Evolutionary conservation across 2,329 filamentous ascomycete species (phyloP).

Genomic region (Dothidotthia symphoricarpi): DNA sequence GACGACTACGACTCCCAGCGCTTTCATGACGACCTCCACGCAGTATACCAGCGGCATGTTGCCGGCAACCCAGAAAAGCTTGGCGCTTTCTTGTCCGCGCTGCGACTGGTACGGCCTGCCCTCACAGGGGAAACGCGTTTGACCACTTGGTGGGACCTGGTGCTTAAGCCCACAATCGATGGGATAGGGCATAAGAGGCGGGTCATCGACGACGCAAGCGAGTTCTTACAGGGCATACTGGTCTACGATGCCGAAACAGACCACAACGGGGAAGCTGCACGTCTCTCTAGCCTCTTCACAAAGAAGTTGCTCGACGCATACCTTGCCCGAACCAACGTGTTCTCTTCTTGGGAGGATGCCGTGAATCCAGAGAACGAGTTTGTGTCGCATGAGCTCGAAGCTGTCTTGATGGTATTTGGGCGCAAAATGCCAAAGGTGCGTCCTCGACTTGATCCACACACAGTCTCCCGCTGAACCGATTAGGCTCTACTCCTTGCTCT

Average conservation of each 20-base stretch:
- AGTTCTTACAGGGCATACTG: constrained; percentile 64
- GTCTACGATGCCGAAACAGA: constrained; percentile 61
- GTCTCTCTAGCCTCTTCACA: constrained; percentile 53
- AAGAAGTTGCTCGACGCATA: constrained; percentile 52
- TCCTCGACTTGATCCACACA: background rate
- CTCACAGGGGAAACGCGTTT: constrained; percentile 63
- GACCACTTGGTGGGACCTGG: constrained; percentile 69
- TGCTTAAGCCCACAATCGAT: constrained; percentile 58
- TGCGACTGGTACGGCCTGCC: constrained; percentile 63
- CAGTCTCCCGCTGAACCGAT: constrained; percentile 6
- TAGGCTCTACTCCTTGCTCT: constrained; percentile 66
- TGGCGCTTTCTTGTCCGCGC: constrained; percentile 66
- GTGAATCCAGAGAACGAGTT: constrained; percentile 47
- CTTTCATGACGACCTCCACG: constrained; percentile 69
- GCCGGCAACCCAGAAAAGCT: constrained; percentile 56
- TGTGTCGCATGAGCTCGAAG: constrained; percentile 52
- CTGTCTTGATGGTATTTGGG: constrained; percentile 57
- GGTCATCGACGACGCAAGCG: constrained; percentile 62
- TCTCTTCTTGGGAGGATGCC: constrained; percentile 39
- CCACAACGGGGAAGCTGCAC: constrained; percentile 47
- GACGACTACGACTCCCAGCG: constrained; percentile 69
- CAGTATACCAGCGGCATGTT: constrained; percentile 65
- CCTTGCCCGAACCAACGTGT: constrained; percentile 42
- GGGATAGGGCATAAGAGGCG: constrained; percentile 61
- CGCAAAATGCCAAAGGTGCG: constrained; percentile 65